phyloP scores from a whole-genome alignment of 352 stramenopile species.

The Plasmopara muralis region DNA sequence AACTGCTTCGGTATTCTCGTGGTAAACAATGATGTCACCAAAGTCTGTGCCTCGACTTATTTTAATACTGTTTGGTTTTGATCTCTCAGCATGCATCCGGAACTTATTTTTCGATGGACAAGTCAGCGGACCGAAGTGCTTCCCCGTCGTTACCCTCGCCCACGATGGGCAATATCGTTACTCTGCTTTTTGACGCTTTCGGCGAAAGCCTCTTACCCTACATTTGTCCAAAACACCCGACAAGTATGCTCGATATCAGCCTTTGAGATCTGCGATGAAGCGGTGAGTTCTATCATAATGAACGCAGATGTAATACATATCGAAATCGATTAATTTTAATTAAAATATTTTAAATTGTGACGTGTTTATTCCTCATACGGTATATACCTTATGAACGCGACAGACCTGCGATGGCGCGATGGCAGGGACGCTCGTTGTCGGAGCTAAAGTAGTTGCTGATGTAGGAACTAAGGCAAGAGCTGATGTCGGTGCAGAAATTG shows the following conservation, averaged over 20 bases:
- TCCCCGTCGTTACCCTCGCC: conserved; percentile 28
- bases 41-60: background rate
- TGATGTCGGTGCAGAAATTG: conserved; percentile 11
- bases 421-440: background rate
- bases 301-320: no score
- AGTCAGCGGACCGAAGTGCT: conserved; percentile 20
- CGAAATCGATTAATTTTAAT: background rate
- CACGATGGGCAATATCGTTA: conserved; percentile 42
- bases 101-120: conserved; percentile 72
- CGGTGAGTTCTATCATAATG: background rate
- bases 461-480: background rate
- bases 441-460: background rate
- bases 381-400: conserved; percentile 33
- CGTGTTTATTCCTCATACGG: conserved; percentile 1
- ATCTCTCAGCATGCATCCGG: conserved; percentile 51
- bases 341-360: background rate
- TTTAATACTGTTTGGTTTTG: background rate
- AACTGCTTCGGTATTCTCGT: conserved; percentile 84
- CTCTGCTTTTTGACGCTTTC: conserved; percentile 70
- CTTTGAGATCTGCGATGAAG: conserved; percentile 19
- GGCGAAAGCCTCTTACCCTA: conserved; percentile 74
- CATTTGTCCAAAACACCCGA: conserved; percentile 42
- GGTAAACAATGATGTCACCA: conserved; percentile 23
- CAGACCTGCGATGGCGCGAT: conserved; percentile 14
- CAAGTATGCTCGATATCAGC: conserved; percentile 41